Evolutionary conservation across 1,284 basidiomycete species (phyloP).

Genomic region (Trichosporon asahii): DNA sequence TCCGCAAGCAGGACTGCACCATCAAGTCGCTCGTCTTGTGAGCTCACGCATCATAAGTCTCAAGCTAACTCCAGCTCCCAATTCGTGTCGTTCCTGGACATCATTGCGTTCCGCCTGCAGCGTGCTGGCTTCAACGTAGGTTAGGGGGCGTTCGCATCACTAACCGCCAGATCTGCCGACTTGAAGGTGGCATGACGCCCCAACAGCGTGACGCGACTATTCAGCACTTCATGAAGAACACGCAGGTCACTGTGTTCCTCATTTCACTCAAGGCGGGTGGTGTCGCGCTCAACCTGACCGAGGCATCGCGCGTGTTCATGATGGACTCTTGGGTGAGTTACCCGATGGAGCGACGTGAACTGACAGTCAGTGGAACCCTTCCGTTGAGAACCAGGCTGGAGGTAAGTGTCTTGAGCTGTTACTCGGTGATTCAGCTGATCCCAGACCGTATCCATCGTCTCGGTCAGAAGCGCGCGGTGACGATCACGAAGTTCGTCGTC

Average conservation of each 20-base stretch:
- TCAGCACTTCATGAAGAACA: slow-evolving; percentile 91
- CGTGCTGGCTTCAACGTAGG: slow-evolving; percentile 80
- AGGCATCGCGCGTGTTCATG: slow-evolving; percentile 84
- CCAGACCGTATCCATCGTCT: slow-evolving; percentile 80
- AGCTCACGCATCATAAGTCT: slow-evolving; percentile 14
- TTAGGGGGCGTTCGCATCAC: slow-evolving; percentile 21
- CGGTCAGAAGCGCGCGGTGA: slow-evolving; percentile 86
- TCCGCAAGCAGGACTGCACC: slow-evolving; percentile 78
- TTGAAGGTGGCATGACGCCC: slow-evolving; percentile 96
- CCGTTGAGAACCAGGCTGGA: slow-evolving; percentile 59
- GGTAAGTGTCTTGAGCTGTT: neutral
- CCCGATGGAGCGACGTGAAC: neutral
- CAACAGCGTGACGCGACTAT: slow-evolving; percentile 93
- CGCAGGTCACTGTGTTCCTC: slow-evolving; percentile 92
- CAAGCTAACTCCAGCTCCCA: slow-evolving; percentile 33
- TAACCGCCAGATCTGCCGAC: slow-evolving; percentile 69
- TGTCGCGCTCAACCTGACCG: slow-evolving; percentile 83
- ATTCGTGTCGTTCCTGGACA: slow-evolving; percentile 56
- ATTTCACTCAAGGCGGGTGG: slow-evolving; percentile 93
- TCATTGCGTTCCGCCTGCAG: slow-evolving; percentile 90
- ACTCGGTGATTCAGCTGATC: slow-evolving; percentile 62
- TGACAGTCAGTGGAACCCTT: slow-evolving; percentile 68
- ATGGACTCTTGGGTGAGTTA: slow-evolving; percentile 48
- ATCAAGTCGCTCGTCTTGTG: slow-evolving; percentile 89
- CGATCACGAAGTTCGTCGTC: slow-evolving; percentile 88